Evolutionary conservation across 495 filamentous ascomycete species (phyloP).

Genomic region (Penicillium herquei): DNA sequence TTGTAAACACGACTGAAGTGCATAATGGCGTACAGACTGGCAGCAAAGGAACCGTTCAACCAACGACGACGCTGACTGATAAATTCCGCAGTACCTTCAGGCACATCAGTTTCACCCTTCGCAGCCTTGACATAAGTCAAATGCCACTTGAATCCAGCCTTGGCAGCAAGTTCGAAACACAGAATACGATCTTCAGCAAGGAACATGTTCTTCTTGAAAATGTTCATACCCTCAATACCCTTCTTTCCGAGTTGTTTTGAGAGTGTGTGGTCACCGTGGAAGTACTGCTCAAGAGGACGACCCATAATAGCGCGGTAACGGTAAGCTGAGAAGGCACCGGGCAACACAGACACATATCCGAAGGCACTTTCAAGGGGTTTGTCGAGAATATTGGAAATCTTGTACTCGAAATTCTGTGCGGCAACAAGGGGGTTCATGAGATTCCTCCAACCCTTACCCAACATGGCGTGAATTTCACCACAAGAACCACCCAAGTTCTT

Average conservation of each 20-base stretch:
- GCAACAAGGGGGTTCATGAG: slow-evolving; percentile 92
- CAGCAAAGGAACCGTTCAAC: slow-evolving; percentile 98
- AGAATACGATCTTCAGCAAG: slow-evolving; percentile 99
- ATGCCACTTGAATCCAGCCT: slow-evolving; percentile 98
- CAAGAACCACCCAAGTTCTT: slow-evolving; percentile 96
- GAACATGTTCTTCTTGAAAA: slow-evolving; percentile 99
- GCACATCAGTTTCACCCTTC: slow-evolving; percentile 98
- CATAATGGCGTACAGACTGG: slow-evolving; percentile 94
- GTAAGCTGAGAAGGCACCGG: slow-evolving; percentile 97
- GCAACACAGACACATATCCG: slow-evolving; percentile 94
- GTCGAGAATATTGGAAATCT: slow-evolving; percentile 97
- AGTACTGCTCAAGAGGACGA: slow-evolving; percentile 94
- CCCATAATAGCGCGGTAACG: slow-evolving; percentile 97
- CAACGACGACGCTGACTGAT: slow-evolving; percentile 95
- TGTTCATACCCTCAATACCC: slow-evolving; percentile 99
- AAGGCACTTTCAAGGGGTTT: slow-evolving; percentile 97
- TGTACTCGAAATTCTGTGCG: slow-evolving; percentile 98
- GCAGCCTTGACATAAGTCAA: slow-evolving; percentile 95
- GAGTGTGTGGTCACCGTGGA: slow-evolving; percentile 97
- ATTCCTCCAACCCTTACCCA: slow-evolving; percentile 86
- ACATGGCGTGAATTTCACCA: slow-evolving; percentile 98
- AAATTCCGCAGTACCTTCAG: slow-evolving; percentile 92
- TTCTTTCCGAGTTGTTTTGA: slow-evolving; percentile 93
- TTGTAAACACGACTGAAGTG: slow-evolving; percentile 98
- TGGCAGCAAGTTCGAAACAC: slow-evolving; percentile 97